Conservation (phyloP, 345 rosid species). For the Camelina sativa region DNA sequence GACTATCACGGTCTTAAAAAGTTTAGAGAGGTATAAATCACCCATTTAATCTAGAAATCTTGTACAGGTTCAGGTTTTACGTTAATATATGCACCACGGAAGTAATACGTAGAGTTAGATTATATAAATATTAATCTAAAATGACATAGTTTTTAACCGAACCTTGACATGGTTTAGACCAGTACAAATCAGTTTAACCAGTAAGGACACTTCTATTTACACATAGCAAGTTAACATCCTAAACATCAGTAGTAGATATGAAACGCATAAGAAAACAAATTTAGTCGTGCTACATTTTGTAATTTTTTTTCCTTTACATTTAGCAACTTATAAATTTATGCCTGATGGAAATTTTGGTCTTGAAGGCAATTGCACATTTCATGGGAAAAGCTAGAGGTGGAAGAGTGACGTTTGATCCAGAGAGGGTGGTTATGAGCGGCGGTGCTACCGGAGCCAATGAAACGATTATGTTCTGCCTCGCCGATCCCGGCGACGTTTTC, state of each 20-base stretch:
- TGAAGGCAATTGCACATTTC: slow-evolving; percentile 76
- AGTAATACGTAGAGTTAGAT: too few relatives aligned
- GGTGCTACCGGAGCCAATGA: slow-evolving; percentile 95
- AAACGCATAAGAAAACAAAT: neutral
- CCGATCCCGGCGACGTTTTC: slow-evolving; percentile 84
- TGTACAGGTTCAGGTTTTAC: neutral
- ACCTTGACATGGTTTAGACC: neutral
- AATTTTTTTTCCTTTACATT: too few relatives aligned
- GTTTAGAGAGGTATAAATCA: slow-evolving; percentile 63
- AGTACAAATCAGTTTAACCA: neutral
- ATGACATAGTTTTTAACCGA: neutral
- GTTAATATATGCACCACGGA: neutral
- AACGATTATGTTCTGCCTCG: slow-evolving; percentile 77
- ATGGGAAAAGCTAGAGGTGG: slow-evolving; percentile 76
- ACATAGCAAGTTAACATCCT: neutral
- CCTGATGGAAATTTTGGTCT: neutral
- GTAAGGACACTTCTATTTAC: neutral
- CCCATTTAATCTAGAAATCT: neutral
- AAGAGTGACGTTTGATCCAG: slow-evolving; percentile 63
- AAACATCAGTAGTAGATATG: neutral
- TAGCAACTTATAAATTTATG: neutral
- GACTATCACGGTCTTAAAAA: slow-evolving; percentile 81
- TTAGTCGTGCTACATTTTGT: neutral
- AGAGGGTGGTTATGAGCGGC: slow-evolving; percentile 80
- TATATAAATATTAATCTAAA: too few relatives aligned